Conservation (phyloP, 768 basidiomycete genomes). For the Macrolepiota albuminosa region DNA sequence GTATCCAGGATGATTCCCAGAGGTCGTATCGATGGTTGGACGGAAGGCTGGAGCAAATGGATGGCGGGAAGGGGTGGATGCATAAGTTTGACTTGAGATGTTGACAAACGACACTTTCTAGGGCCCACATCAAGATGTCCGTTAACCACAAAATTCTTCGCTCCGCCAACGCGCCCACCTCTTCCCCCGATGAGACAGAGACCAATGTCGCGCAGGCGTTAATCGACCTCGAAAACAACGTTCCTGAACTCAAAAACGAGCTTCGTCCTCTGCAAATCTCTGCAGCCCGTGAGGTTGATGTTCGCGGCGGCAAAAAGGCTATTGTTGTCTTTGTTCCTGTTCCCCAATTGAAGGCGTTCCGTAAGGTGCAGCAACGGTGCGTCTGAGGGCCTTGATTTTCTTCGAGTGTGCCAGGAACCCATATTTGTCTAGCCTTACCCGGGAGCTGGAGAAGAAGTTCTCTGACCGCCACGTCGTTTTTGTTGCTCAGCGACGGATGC, state of each 20-base stretch:
- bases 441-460: constrained; percentile 99
- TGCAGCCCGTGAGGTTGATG: constrained; percentile 97
- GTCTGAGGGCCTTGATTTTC: constrained; percentile 17
- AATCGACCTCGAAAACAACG: constrained; percentile 96
- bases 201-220: constrained; percentile 90
- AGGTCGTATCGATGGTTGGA: constrained; percentile 19
- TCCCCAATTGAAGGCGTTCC: constrained; percentile 97
- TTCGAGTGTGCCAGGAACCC: constrained; percentile 11
- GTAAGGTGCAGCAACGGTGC: constrained; percentile 94
- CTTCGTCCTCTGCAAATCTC: constrained; percentile 95
- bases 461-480: constrained; percentile 99
- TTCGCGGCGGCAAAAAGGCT: constrained; percentile 99
- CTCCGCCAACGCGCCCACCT: constrained; percentile 91
- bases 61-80: constrained; percentile 54
- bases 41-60: constrained; percentile 20
- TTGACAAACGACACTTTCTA: constrained; percentile 36
- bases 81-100: constrained; percentile 33
- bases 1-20: constrained; percentile 19
- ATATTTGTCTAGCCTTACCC: constrained; percentile 68
- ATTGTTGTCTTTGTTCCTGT: constrained; percentile 98
- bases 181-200: constrained; percentile 89
- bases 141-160: constrained; percentile 84
- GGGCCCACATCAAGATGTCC: constrained; percentile 62
- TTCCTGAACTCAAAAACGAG: constrained; percentile 96
- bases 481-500: constrained; percentile 96